A percentile compares a stretch with the other conserved stretches of the same genome.
Evolutionary conservation across 805 yeast species (phyloP).

Genomic region (Cyberlindnera nakhonratchasimensis): DNA sequence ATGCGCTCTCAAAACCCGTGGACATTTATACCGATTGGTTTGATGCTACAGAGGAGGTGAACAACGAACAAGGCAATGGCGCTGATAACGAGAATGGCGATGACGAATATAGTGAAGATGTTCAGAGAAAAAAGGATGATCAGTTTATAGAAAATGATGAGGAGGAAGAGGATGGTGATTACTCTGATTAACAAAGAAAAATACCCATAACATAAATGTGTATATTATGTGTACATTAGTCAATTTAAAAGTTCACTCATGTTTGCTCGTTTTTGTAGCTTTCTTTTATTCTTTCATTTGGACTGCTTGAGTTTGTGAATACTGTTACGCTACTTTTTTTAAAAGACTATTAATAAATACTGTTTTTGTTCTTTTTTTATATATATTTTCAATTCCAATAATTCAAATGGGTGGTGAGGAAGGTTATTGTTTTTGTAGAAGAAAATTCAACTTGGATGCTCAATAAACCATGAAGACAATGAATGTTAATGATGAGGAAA

Average conservation of each 20-base stretch:
- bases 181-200: conserved; percentile 16
- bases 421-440: too few relatives aligned
- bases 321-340: too few relatives aligned
- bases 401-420: background rate
- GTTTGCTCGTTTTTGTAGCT: too few relatives aligned
- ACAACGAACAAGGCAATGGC: conserved; percentile 34
- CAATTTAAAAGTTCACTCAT: background rate
- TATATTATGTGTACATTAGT: background rate
- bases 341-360: too few relatives aligned
- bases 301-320: too few relatives aligned
- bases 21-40: conserved; percentile 98
- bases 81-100: conserved; percentile 33
- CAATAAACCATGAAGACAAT: background rate
- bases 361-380: background rate
- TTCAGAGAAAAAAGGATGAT: conserved; percentile 18
- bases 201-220: too few relatives aligned
- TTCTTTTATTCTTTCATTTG: too few relatives aligned
- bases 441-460: background rate
- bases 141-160: conserved; percentile 26
- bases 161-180: conserved; percentile 28
- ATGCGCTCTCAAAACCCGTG: conserved; percentile 75
- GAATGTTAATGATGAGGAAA: background rate
- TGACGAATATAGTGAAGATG: conserved; percentile 13
- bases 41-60: conserved; percentile 86
- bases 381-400: background rate